phyloP scores from a whole-genome alignment of 768 basidiomycete genomes.

The Termitomyces sp. region DNA sequence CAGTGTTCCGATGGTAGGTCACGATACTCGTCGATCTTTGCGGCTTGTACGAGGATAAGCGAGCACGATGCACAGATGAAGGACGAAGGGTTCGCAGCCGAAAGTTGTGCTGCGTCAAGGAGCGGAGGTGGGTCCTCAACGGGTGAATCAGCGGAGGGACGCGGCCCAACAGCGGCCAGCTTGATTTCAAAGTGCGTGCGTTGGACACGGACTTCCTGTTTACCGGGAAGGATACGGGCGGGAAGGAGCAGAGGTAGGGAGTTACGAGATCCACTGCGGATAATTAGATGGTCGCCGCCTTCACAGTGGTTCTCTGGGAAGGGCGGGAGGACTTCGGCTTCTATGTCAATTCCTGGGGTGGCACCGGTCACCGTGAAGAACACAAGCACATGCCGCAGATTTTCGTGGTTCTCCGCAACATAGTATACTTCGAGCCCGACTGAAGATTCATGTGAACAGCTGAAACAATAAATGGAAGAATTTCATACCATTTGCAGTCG shows the following conservation, averaged over 20 bases:
- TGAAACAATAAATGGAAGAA: not conserved
- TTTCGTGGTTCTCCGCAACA: constrained; percentile 81
- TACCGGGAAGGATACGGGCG: constrained; percentile 54
- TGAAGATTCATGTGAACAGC: constrained; percentile 9
- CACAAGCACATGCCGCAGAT: constrained; percentile 73
- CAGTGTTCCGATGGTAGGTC: constrained; percentile 96
- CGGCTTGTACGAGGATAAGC: constrained; percentile 63
- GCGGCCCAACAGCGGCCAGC: constrained; percentile 36
- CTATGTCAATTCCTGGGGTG: constrained; percentile 48
- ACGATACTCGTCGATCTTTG: constrained; percentile 53
- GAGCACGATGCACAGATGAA: constrained; percentile 83
- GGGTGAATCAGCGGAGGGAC: constrained; percentile 18
- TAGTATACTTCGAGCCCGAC: constrained; percentile 45
- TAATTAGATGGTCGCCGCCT: constrained; percentile 54
- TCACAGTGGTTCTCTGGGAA: constrained; percentile 34
- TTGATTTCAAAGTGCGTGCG: constrained; percentile 73
- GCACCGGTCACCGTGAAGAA: constrained; percentile 60
- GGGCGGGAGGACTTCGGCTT: constrained; percentile 63
- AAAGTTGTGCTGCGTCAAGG: constrained; percentile 69
- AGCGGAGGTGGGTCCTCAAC: constrained; percentile 40
- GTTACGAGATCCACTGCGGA: constrained; percentile 55
- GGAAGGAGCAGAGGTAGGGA: constrained; percentile 60
- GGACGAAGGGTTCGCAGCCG: constrained; percentile 48
- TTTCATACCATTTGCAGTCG: constrained; percentile 19
- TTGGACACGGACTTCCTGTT: constrained; percentile 54